phyloP scores from a whole-genome alignment of 2,329 filamentous ascomycete species.

The Fusarium austroafricanum region DNA sequence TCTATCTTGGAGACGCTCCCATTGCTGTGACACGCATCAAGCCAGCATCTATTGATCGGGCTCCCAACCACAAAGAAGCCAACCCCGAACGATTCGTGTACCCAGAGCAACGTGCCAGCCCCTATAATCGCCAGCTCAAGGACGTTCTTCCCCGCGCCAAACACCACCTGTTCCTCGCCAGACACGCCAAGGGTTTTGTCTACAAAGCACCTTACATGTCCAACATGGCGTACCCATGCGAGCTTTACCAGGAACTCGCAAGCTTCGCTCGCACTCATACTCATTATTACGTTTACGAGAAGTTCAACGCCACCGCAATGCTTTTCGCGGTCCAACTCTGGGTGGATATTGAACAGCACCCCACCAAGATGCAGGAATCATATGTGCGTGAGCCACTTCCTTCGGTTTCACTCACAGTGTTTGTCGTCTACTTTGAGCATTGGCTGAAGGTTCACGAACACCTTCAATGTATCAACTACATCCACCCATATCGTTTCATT shows the following conservation, averaged over 20 bases:
- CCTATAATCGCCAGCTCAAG: no score
- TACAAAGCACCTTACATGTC: slow-evolving; percentile 1
- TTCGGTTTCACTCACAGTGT: rapidly evolving
- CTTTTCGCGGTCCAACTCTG: not conserved
- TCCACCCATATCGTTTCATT: not conserved
- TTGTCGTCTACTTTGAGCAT: not conserved
- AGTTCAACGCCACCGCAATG: slow-evolving; percentile 2
- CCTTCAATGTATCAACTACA: not conserved
- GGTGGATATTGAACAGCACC: not conserved
- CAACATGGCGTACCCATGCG: not conserved
- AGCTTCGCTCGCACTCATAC: not conserved
- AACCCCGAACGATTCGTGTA: no score
- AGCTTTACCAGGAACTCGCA: not conserved
- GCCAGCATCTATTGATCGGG: not conserved
- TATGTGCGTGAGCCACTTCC: not conserved
- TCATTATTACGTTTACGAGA: no score
- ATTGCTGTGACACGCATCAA: not conserved
- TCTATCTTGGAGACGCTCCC: not conserved
- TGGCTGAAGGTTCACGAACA: not conserved
- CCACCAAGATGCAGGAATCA: not conserved
- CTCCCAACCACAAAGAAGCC: not conserved
- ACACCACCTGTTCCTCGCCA: no score
- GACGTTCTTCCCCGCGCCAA: not conserved
- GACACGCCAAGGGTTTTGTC: not conserved
- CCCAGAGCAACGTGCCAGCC: no score